Evolutionary conservation across 2,329 filamentous ascomycete species (phyloP), one percentile per base, ranked within the genome.

Genomic region (Fusarium albidum): DNA sequence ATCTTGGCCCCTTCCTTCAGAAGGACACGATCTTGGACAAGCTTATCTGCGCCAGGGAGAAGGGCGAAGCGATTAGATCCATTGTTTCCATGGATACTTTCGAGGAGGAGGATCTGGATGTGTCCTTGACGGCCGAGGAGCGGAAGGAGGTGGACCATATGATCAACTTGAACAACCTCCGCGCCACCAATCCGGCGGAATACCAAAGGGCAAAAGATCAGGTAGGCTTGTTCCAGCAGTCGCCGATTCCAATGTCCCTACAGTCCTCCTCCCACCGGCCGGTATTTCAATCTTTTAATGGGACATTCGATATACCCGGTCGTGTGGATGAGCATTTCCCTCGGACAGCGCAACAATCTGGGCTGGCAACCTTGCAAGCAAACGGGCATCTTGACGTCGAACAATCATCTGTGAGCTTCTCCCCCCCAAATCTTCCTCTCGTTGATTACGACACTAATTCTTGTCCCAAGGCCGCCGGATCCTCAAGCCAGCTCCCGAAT

Each of bases 1-100:
- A 86, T 41, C 68, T 90, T 1, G 67, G 71, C 0, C 71, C 75
- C 9, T 84, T 83, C 52, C 55, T 75, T 2, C 87, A 87, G 6
- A 87, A 86, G 34, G 92, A 96, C 66, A 57, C 33, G 2, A 79
- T 91, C 14, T 73, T 92, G 7, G 79, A 82, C 52, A 72, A 70
- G 9, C 67, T 86, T 4, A 70, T 82, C 6, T 42, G 66, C 5
- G 73, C 74, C 41, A 69, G 64, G 49, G 70, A 67, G 2, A 55
- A 73, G 7, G 64, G 70, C 10, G 52, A 67, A 10, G 71, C 73
- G 9, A 82, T 90, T 40, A 73, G 78, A 11, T 75, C 75, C 2
- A 86, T 94, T 49, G 79, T 83, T 4, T 81, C 87, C 32, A 89
- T 87, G 1, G 88, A 94, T 61, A 88, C 87, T 0, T 91, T 92